A percentile compares a stretch with the other conserved stretches of the same genome.
Conservation (phyloP, 257 asterid species). For the Solanum etuberosum region DNA sequence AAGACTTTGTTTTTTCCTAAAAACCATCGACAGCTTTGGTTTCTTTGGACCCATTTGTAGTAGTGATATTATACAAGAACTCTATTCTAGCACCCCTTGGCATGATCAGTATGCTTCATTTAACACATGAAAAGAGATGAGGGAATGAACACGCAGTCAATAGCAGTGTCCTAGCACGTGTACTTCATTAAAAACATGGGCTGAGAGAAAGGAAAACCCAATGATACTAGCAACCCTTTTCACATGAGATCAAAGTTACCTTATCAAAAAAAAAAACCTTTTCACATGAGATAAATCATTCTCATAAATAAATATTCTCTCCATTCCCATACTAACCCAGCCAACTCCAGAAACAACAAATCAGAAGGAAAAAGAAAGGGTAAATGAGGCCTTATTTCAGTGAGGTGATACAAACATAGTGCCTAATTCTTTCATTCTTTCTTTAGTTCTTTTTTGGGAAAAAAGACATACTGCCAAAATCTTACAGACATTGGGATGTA, state of each 20-base stretch:
- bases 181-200: not conserved
- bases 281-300: not conserved
- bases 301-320: not conserved
- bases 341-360: not conserved
- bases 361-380: not conserved
- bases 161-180: not conserved
- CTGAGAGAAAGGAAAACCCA: not conserved
- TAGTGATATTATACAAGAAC: not conserved
- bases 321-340: not conserved
- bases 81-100: not conserved
- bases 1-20: not conserved
- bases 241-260: not conserved
- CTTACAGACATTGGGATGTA: not conserved
- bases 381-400: not conserved
- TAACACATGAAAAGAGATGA: not conserved
- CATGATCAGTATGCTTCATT: not conserved
- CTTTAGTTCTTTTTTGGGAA: not conserved
- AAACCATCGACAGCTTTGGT: not conserved
- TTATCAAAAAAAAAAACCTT: too few species aligned
- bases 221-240: not conserved
- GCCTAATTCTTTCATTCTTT: not conserved
- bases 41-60: not conserved
- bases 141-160: not conserved
- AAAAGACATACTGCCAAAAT: not conserved
- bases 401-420: not conserved